Evolutionary conservation across 768 basidiomycete species (phyloP).

Genomic region (Suillus brevipes): DNA sequence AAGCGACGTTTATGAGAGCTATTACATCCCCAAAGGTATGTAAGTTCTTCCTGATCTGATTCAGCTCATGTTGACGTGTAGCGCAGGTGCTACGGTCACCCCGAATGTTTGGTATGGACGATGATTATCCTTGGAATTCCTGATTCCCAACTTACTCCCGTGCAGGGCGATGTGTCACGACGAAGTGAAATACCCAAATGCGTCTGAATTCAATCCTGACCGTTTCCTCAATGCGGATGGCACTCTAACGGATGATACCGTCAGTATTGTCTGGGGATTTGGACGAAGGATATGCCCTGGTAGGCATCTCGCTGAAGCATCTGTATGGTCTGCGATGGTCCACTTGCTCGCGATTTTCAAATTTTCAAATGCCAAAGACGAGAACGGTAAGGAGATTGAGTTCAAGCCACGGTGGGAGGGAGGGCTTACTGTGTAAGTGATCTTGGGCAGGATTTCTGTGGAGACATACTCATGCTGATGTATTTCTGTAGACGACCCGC

Average conservation of each 20-base stretch:
- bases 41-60: not conserved
- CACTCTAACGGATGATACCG: conserved; percentile 16
- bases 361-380: conserved; percentile 19
- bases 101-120: conserved; percentile 10
- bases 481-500: not conserved
- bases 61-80: not conserved
- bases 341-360: conserved; percentile 20
- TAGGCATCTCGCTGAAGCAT: conserved; percentile 26
- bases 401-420: conserved; percentile 15
- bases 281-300: conserved; percentile 33
- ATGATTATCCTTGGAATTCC: not conserved
- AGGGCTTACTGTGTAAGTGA: conserved; percentile 16
- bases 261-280: conserved; percentile 25
- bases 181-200: conserved; percentile 34
- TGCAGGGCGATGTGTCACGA: conserved; percentile 38
- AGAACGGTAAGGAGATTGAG: conserved; percentile 20
- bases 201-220: conserved; percentile 40
- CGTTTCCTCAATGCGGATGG: conserved; percentile 36
- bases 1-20: conserved; percentile 43
- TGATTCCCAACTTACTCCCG: not conserved
- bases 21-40: conserved; percentile 50
- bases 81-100: conserved; percentile 5
- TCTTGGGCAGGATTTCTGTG: not conserved
- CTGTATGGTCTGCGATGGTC: conserved; percentile 25
- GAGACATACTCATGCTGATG: not conserved